phyloP scores from a whole-genome alignment of 495 filamentous ascomycete genomes.

The Aspergillus bertholletiae region DNA sequence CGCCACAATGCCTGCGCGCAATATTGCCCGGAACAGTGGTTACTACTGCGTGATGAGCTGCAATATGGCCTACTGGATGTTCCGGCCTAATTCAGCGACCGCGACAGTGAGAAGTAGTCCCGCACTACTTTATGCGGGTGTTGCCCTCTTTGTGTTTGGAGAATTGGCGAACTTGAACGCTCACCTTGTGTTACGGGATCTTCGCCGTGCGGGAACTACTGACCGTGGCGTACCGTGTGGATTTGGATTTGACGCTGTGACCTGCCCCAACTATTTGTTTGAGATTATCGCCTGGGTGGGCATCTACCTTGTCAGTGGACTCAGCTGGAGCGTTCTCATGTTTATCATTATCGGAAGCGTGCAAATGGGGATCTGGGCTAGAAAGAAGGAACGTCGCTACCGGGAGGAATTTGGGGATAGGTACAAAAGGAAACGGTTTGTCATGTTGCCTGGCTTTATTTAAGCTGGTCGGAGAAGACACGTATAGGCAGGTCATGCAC shows the following conservation, averaged over 20 bases:
- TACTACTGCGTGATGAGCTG: slow-evolving; percentile 89
- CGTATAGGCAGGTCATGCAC: too few species aligned
- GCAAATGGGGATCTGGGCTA: slow-evolving; percentile 84
- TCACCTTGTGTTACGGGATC: slow-evolving; percentile 68
- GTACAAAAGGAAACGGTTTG: slow-evolving; percentile 84
- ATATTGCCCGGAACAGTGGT: slow-evolving; percentile 85
- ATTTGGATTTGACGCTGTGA: slow-evolving; percentile 81
- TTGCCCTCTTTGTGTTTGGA: slow-evolving; percentile 68
- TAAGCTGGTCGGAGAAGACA: too few species aligned
- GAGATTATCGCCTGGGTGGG: slow-evolving; percentile 87
- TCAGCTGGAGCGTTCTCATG: slow-evolving; percentile 69
- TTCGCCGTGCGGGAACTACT: slow-evolving; percentile 76
- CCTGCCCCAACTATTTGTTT: slow-evolving; percentile 97
- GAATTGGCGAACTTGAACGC: slow-evolving; percentile 77
- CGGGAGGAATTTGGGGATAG: slow-evolving; percentile 83
- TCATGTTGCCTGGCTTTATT: slow-evolving; percentile 69
- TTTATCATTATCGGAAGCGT: slow-evolving; percentile 64
- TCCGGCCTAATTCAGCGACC: slow-evolving; percentile 65
- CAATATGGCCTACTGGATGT: slow-evolving; percentile 81
- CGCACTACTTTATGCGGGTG: slow-evolving; percentile 53
- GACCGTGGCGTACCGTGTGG: slow-evolving; percentile 87
- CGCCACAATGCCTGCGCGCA: slow-evolving; percentile 83
- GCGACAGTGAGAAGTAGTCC: slow-evolving; percentile 42
- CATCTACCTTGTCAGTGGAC: slow-evolving; percentile 64
- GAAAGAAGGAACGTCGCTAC: slow-evolving; percentile 88